Conservation (phyloP, 2,329 filamentous ascomycete genomes). For the Tolypocladium album region DNA sequence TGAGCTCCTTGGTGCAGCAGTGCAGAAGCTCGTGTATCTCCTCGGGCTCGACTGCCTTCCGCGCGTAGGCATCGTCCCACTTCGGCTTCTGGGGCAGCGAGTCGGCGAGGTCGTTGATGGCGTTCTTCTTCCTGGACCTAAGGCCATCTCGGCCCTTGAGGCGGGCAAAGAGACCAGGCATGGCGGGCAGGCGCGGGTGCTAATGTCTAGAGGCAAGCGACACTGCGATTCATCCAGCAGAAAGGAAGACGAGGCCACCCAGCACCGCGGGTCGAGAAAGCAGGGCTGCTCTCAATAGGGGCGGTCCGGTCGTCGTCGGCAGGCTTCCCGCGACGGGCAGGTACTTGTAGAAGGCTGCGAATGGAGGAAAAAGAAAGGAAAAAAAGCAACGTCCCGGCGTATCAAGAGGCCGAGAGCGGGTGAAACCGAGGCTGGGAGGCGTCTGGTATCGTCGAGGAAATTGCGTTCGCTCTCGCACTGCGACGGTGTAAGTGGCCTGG, state of each 20-base stretch:
- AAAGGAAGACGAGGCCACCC: background rate
- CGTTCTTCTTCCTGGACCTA: conserved; percentile 55
- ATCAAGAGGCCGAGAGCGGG: background rate
- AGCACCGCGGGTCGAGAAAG: background rate
- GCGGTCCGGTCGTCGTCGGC: background rate
- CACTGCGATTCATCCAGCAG: background rate
- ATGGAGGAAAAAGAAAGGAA: background rate
- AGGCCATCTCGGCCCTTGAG: conserved; percentile 67
- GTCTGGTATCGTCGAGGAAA: background rate
- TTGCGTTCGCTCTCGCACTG: background rate
- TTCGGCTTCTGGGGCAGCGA: conserved; percentile 56
- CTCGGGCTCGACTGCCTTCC: conserved; percentile 72
- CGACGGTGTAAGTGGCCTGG: conserved; percentile 2
- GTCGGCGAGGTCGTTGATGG: conserved; percentile 36
- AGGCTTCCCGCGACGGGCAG: background rate
- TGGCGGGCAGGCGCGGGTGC: conserved; percentile 17
- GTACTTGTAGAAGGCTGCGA: background rate
- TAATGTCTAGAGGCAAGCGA: background rate
- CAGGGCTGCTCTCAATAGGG: background rate
- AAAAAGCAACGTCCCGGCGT: background rate
- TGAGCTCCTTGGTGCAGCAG: conserved; percentile 82
- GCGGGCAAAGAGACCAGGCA: conserved; percentile 50
- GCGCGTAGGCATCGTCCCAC: conserved; percentile 83
- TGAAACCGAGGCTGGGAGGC: background rate
- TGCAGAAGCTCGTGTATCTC: conserved; percentile 83